Evolutionary conservation across 805 yeast species (phyloP), one percentile per base, ranked within the genome.

Genomic region (Ogataea wickerhamii): DNA sequence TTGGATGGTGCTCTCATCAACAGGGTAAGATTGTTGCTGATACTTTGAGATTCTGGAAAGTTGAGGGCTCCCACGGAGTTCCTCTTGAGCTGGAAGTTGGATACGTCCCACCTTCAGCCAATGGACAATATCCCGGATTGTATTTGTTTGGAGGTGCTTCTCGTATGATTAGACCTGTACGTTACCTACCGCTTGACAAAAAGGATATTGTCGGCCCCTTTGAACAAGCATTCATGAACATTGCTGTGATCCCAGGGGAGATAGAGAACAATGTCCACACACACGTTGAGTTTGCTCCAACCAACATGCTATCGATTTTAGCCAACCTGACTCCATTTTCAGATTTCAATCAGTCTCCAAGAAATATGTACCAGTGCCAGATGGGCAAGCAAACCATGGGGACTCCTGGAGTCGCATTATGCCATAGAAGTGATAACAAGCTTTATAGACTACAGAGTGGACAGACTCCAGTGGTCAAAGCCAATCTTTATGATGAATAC

Each of bases 301-400:
- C 98, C 3, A 88, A 93, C 64, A 87, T 93, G 35, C 70, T 93
- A 52, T 88, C 97, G 17, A 91, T 93, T 50, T 73, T 93, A 63
- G 98, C 98, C 48, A 93, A 93, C 66, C 74, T 93, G 71, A 93
- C 98, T 2, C 98, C 98, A 50, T 93, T 87, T 63, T 89, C 98
- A 2, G 98, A 93, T 64, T 93, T 93, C 71, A 93, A 93, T 66
- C 98, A 93, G 71, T 89, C 97, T 19, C 98, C 98, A 57, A 85
- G 98, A 79, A 93, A 93, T 64, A 93, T 93, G 98, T 93, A 93
- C 64, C 98, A 93, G 71, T 93, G 98, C 69, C 98, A 93, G 74
- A 93, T 93, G 98, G 98, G 97, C 78, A 93, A 93, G 70, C 98
- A 93, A 71, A 91, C 98, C 16, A 93, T 93, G 98, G 98, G 98